phyloP scores from a whole-genome alignment of 1,139 yeast species.

The Debaryomyces sp. region DNA sequence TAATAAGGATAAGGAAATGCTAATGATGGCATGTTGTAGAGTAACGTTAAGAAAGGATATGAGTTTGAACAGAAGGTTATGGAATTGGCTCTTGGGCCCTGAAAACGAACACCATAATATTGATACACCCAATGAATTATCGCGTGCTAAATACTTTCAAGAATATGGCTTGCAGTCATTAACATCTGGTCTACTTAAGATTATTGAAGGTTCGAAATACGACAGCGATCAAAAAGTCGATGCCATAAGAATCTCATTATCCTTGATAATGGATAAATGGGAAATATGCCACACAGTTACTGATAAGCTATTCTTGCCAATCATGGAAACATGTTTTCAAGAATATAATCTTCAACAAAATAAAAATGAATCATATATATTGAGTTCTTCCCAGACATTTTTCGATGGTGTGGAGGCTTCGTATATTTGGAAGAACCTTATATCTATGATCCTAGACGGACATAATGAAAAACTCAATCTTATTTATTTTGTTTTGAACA shows the following conservation, averaged over 20 bases:
- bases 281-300: conserved; percentile 79
- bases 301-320: conserved; percentile 69
- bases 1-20: conserved; percentile 54
- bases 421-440: conserved; percentile 72
- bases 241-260: conserved; percentile 63
- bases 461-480: conserved; percentile 37
- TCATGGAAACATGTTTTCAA: conserved; percentile 43
- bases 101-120: conserved; percentile 26
- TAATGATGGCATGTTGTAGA: conserved; percentile 64
- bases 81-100: conserved; percentile 93
- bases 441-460: conserved; percentile 21
- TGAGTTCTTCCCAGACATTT: conserved; percentile 57
- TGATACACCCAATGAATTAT: conserved; percentile 11
- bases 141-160: conserved; percentile 59
- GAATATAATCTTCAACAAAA: not conserved
- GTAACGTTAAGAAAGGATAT: conserved; percentile 82
- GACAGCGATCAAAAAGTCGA: conserved; percentile 35
- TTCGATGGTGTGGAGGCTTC: conserved; percentile 85
- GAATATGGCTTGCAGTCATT: conserved; percentile 55
- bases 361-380: not conserved
- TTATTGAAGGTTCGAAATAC: conserved; percentile 38
- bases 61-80: conserved; percentile 88
- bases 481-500: conserved; percentile 58
- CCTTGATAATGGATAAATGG: conserved; percentile 87
- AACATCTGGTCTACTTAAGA: conserved; percentile 52